phyloP scores from a whole-genome alignment of 2,329 filamentous ascomycete species.

The Ciborinia camelliae region DNA sequence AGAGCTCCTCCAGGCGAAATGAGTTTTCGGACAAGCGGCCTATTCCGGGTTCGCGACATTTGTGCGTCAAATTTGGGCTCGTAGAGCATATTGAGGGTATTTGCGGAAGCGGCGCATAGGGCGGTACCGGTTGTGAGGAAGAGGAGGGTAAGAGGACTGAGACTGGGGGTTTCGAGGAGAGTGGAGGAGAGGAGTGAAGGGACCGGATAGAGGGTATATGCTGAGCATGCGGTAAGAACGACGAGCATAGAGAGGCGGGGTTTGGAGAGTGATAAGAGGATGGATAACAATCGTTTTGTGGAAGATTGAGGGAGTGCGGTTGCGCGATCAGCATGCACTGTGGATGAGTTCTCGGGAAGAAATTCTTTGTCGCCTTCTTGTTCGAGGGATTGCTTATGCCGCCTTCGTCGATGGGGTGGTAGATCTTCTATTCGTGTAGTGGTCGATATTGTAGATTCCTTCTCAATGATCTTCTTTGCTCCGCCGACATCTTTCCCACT shows the following conservation, averaged over 20 bases:
- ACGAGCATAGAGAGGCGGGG: slow-evolving; percentile 89
- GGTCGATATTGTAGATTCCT: background rate
- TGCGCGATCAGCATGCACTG: slow-evolving; percentile 52
- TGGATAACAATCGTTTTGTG: slow-evolving; percentile 65
- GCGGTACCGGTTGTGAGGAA: slow-evolving; percentile 90
- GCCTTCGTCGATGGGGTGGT: slow-evolving; percentile 37
- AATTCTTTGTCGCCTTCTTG: slow-evolving; percentile 26
- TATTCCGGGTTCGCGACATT: slow-evolving; percentile 90
- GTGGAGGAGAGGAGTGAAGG: slow-evolving; percentile 76
- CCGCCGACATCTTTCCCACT: slow-evolving; percentile 20
- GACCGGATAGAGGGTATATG: slow-evolving; percentile 91
- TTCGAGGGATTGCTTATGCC: slow-evolving; percentile 30
- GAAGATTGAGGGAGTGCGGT: slow-evolving; percentile 50
- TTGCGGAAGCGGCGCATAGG: slow-evolving; percentile 85
- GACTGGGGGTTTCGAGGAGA: slow-evolving; percentile 64
- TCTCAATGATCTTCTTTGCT: background rate
- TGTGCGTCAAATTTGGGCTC: slow-evolving; percentile 85
- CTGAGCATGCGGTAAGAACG: slow-evolving; percentile 82
- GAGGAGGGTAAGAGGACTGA: slow-evolving; percentile 85
- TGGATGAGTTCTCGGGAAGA: slow-evolving; percentile 52
- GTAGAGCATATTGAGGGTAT: slow-evolving; percentile 96
- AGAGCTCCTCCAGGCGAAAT: slow-evolving; percentile 69
- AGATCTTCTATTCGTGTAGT: slow-evolving; percentile 22
- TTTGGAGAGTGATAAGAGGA: slow-evolving; percentile 90
- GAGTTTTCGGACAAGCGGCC: slow-evolving; percentile 80